These are phyloP conservation scores for Xylaria sp. DNA, from an alignment of 2,329 filamentous ascomycete genomes.

Conservation along the genomic window DNA sequence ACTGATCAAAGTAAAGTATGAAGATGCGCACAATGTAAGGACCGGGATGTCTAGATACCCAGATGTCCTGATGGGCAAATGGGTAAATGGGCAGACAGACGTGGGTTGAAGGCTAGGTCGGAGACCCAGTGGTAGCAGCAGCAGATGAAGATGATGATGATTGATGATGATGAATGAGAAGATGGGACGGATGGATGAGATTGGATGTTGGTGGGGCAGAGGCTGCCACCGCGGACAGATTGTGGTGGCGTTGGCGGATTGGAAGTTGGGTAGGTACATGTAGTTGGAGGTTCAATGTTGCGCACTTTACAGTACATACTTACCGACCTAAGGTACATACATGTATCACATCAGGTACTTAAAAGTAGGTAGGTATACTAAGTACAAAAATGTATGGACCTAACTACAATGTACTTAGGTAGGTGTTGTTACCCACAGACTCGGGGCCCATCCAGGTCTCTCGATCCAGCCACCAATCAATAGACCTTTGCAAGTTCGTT, in stretches of 20 bases:
- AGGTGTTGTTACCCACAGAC: not conserved
- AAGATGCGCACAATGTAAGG: not conserved
- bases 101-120: not conserved
- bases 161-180: not conserved
- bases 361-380: no score
- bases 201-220: constrained; percentile 7
- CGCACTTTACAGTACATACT: not conserved
- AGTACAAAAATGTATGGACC: no score
- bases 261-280: no score
- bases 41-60: no score
- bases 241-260: not conserved
- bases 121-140: not conserved
- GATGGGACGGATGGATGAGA: constrained; percentile 4
- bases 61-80: not conserved
- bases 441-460: no score
- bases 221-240: not conserved
- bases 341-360: no score
- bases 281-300: not conserved
- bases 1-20: not conserved
- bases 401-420: no score
- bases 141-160: not conserved
- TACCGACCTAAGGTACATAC: no score
- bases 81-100: not conserved
- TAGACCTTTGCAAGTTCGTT: constrained; percentile 29
- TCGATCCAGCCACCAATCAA: not conserved